Percentiles rank a stretch among this genome's conserved stretches.
phyloP scores from a whole-genome alignment of 2,329 filamentous ascomycete species.

The Fusarium acutatum region DNA sequence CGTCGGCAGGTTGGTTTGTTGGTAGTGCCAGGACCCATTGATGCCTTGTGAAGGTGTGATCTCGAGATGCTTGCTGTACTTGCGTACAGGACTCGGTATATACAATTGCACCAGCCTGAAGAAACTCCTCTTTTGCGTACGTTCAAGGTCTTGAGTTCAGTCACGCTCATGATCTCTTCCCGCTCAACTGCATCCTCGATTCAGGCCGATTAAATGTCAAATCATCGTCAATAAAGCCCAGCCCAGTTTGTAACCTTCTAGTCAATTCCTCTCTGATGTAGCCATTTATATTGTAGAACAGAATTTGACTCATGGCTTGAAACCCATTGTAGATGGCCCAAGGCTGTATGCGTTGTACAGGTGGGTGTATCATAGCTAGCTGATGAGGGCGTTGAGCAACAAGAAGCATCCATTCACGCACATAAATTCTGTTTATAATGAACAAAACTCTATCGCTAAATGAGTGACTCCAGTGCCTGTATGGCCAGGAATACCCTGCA shows the following conservation, averaged over 20 bases:
- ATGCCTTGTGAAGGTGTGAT: no score
- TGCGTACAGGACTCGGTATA: background rate
- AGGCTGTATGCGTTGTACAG: no score
- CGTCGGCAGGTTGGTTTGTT: background rate
- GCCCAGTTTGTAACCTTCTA: background rate
- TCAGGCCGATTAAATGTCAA: background rate
- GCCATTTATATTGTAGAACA: rapidly evolving
- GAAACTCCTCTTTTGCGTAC: rapidly evolving
- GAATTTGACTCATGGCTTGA: rapidly evolving
- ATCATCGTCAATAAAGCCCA: no score
- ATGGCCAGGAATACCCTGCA: background rate
- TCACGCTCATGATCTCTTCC: no score
- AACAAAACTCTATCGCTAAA: background rate
- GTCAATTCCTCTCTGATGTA: background rate
- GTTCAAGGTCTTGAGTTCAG: background rate
- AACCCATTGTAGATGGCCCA: background rate
- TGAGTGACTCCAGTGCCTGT: background rate
- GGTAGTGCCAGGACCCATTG: background rate
- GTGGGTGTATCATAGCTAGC: background rate
- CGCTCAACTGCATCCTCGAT: no score
- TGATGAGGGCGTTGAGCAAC: background rate
- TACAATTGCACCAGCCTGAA: background rate
- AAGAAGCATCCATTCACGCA: background rate
- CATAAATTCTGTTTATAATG: background rate
- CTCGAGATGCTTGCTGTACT: background rate